Conservation (phyloP, 345 rosid genomes). For the Turnera subulata region DNA sequence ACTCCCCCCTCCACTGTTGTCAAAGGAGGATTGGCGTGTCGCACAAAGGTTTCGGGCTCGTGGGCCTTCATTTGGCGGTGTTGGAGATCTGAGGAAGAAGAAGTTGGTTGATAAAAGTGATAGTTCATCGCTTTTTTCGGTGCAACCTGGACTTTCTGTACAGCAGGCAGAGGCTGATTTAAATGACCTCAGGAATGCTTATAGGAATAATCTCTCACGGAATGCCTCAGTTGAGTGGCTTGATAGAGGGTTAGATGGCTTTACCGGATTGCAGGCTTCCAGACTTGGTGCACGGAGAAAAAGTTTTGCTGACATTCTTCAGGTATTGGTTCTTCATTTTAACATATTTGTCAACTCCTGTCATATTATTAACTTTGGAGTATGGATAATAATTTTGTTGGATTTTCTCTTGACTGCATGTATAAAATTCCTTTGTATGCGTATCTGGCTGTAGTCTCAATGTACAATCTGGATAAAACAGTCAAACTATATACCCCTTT, state of each 20-base stretch:
- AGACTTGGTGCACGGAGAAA: conserved; percentile 76
- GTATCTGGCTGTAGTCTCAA: too few species aligned
- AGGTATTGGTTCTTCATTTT: conserved; percentile 38
- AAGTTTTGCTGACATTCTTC: conserved; percentile 97
- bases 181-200: conserved; percentile 57
- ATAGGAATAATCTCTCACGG: conserved; percentile 34
- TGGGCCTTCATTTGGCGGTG: conserved; percentile 47
- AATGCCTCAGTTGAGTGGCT: conserved; percentile 44
- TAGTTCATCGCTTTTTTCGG: conserved; percentile 59
- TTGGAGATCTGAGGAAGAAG: conserved; percentile 56
- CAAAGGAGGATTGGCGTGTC: conserved; percentile 87
- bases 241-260: conserved; percentile 40
- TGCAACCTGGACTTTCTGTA: conserved; percentile 62
- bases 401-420: too few species aligned
- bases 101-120: conserved; percentile 28
- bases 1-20: conserved; percentile 77
- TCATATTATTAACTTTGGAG: too few species aligned
- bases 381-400: too few species aligned
- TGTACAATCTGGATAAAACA: too few species aligned
- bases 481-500: too few species aligned
- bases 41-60: conserved; percentile 76
- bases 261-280: conserved; percentile 34
- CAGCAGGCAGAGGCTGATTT: conserved; percentile 64
- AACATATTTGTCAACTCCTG: background rate
- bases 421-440: too few species aligned